Conservation (phyloP, 129 eudicot genomes). For the Sambucus nigra region DNA sequence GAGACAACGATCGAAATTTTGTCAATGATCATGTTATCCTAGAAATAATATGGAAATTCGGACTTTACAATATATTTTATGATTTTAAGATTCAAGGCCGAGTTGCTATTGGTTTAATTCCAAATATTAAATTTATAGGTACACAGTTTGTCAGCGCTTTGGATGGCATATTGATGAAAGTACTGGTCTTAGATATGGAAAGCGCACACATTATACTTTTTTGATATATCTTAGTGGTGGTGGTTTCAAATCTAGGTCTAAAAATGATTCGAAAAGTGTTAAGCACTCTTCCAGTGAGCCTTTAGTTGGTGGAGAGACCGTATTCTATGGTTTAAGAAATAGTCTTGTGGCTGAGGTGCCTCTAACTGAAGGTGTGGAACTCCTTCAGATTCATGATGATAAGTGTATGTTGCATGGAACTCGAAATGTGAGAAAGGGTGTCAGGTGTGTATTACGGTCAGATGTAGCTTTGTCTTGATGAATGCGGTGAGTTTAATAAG, state of each 20-base stretch:
- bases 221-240: constrained; percentile 78
- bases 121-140: constrained; percentile 78
- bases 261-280: constrained; percentile 22
- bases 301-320: constrained; percentile 98
- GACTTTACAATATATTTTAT: constrained; percentile 48
- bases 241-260: constrained; percentile 34
- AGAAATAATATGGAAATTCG: constrained; percentile 63
- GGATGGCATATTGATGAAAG: constrained; percentile 98
- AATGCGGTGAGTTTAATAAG: not conserved
- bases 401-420: constrained; percentile 97
- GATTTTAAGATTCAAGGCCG: constrained; percentile 65
- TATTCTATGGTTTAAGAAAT: constrained; percentile 81
- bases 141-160: constrained; percentile 83
- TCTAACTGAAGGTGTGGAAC: constrained; percentile 90
- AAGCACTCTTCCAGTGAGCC: constrained; percentile 32
- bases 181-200: constrained; percentile 77
- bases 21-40: constrained; percentile 76
- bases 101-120: constrained; percentile 89
- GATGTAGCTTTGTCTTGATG: constrained; percentile 77
- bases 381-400: constrained; percentile 85
- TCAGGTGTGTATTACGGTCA: constrained; percentile 75
- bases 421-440: constrained; percentile 64
- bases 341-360: constrained; percentile 86
- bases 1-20: constrained; percentile 91
- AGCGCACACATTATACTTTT: constrained; percentile 67